Base-by-base conservation (phyloP, 331 rosid species). In the Quercus phellos region DNA sequence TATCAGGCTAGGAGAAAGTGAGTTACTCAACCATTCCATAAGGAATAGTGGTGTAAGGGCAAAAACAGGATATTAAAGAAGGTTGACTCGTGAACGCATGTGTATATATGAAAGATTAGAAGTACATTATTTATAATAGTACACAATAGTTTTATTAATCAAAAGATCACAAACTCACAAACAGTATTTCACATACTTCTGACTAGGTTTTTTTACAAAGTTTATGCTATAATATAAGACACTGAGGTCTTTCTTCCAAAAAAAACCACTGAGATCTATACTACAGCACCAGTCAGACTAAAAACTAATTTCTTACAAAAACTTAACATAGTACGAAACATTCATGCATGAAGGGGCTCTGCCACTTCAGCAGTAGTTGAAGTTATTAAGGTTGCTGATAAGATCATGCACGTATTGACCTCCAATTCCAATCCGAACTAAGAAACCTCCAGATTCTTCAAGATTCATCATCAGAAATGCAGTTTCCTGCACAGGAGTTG, bases 401-500 rank as follows among this genome's bases (percentile, higher is more conserved):
- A 80, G 60, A 27, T 56, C 76, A 0, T 55, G 19, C 19, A 46
- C 74, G 32, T 80, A 43, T 10, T 74, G 72, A 10, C 50, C 19
- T 21, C 32, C 84, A 14, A 80, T 68, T 22, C 84, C 84, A 42
- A 74, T 56, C 51, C 79, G 73, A 59, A 68, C 76, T 59, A 32
- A 11, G 69, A 80, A 80, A 74, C 68, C 30, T 24, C 79, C 74
- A 42, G 74, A 64, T 29, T 55, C 76, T n/a, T 68, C 72, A 17
- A 74, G 71, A 56, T 68, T 56, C n/a, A 16, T 68, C 79, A 80
- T 80, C 64, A 80, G 71, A 80, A 74, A 80, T 55, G 53, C 79
- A 38, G 79, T 73, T 74, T 80, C 84, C n/a, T 78, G 79, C 27
- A 80, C 84, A 4, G 83, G 83, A 13, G 76, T 74, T 14, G 79